A percentile compares a stretch with the other conserved stretches of the same genome.
Evolutionary conservation across 78 protist species (phyloP).

Genomic region (Creolimax fragrantissima): DNA sequence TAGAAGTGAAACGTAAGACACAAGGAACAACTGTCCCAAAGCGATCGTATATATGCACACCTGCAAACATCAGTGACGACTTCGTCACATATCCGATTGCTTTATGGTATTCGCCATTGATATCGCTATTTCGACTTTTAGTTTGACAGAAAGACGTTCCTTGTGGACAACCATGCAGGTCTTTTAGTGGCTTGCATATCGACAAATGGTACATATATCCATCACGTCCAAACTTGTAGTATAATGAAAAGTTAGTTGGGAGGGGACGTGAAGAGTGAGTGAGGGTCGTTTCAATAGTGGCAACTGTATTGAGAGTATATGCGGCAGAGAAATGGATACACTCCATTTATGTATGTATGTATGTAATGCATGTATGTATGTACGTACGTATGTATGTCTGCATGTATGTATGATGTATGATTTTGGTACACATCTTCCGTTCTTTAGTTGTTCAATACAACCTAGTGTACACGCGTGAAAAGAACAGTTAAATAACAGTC

Average conservation of each 20-base stretch:
- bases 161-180: not conserved
- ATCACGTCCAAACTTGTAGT: not conserved
- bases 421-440: too few species aligned
- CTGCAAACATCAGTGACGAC: not conserved
- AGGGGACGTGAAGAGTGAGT: too few species aligned
- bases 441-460: too few species aligned
- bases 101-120: not conserved
- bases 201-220: not conserved
- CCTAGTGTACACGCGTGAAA: too few species aligned
- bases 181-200: not conserved
- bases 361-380: not conserved
- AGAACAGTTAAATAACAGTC: too few species aligned
- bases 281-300: too few species aligned
- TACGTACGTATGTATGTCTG: not conserved
- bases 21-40: too few species aligned
- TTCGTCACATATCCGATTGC: not conserved
- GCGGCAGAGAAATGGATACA: not conserved
- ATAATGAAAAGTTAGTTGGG: too few species aligned
- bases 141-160: not conserved
- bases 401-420: not conserved
- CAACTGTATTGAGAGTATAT: not conserved
- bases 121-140: not conserved
- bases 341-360: not conserved
- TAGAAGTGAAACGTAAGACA: too few species aligned
- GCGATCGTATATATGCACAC: too few species aligned